These are phyloP conservation scores for Colletotrichum phormii DNA, from an alignment of 2,329 filamentous ascomycete genomes.

Conservation along the genomic window DNA sequence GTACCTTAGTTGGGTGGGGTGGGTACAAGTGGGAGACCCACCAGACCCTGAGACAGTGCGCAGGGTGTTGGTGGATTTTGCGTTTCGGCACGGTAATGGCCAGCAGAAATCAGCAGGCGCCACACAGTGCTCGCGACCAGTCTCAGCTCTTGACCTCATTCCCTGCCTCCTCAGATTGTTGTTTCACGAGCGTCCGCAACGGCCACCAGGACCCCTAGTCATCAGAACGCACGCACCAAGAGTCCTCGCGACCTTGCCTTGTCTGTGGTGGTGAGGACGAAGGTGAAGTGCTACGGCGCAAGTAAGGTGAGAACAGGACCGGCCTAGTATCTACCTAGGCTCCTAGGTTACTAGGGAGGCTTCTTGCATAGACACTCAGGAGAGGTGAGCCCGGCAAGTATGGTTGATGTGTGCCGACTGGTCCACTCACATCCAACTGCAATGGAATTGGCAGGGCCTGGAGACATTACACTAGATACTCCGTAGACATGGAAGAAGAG, in stretches of 20 bases:
- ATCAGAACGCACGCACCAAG: slow-evolving; percentile 20
- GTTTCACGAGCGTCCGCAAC: slow-evolving; percentile 37
- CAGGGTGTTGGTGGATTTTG: slow-evolving; percentile 1
- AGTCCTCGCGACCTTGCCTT: slow-evolving; percentile 31
- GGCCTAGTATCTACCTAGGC: neutral
- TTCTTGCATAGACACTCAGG: neutral
- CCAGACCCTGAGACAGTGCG: slow-evolving; percentile 32
- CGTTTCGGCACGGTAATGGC: neutral
- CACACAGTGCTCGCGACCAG: slow-evolving; percentile 20
- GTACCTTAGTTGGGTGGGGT: slow-evolving; percentile 22
- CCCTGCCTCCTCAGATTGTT: slow-evolving; percentile 30
- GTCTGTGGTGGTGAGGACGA: slow-evolving; percentile 28
- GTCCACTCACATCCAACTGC: neutral
- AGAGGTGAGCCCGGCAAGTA: neutral
- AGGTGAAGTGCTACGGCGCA: slow-evolving; percentile 4
- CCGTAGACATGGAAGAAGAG: too few relatives aligned
- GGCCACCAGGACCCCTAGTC: slow-evolving; percentile 31
- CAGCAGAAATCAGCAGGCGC: accelerated
- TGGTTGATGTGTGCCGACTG: neutral
- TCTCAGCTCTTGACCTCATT: slow-evolving; percentile 28
- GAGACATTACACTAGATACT: neutral
- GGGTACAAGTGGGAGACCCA: slow-evolving; percentile 23
- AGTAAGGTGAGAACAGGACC: slow-evolving; percentile 6
- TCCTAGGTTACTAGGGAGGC: too few relatives aligned
- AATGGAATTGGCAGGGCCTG: neutral